These are phyloP conservation scores for Euphorbia schlechtendalii DNA, from an alignment of 441 rosid genomes.

Conservation along the genomic window DNA sequence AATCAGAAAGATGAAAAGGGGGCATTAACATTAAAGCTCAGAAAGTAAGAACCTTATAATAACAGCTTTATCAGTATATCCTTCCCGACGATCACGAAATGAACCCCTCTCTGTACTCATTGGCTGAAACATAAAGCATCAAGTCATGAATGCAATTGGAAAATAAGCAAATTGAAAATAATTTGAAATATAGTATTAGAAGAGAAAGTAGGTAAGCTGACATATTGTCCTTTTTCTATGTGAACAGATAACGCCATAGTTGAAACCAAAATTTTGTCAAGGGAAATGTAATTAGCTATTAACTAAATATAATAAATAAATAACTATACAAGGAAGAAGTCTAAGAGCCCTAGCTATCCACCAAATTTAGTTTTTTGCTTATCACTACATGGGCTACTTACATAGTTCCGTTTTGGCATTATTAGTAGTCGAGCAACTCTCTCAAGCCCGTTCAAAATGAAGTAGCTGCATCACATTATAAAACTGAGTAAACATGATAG, in stretches of 20 bases:
- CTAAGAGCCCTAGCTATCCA: not conserved
- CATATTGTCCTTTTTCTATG: not conserved
- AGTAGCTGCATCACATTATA: conserved; percentile 49
- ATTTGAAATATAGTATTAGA: too few species aligned
- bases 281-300: not conserved
- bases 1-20: not conserved
- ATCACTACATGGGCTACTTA: conserved; percentile 31
- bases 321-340: too few species aligned
- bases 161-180: conserved; percentile 4
- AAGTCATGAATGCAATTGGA: conserved; percentile 22
- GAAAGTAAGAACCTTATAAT: conserved; percentile 55
- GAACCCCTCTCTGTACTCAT: conserved; percentile 73
- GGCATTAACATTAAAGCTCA: not conserved
- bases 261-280: not conserved
- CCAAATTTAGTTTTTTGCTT: not conserved
- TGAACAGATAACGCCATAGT: not conserved
- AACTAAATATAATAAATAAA: not conserved
- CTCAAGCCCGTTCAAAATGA: conserved; percentile 89
- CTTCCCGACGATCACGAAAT: conserved; percentile 79
- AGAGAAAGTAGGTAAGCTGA: not conserved
- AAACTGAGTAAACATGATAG: conserved; percentile 7
- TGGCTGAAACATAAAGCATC: conserved; percentile 56
- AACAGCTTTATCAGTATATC: conserved; percentile 84
- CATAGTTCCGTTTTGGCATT: conserved; percentile 87
- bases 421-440: conserved; percentile 81